Evolutionary conservation across 345 rosid species (phyloP), one percentile per base, ranked within the genome.

Genomic region (Psidium guajava): DNA sequence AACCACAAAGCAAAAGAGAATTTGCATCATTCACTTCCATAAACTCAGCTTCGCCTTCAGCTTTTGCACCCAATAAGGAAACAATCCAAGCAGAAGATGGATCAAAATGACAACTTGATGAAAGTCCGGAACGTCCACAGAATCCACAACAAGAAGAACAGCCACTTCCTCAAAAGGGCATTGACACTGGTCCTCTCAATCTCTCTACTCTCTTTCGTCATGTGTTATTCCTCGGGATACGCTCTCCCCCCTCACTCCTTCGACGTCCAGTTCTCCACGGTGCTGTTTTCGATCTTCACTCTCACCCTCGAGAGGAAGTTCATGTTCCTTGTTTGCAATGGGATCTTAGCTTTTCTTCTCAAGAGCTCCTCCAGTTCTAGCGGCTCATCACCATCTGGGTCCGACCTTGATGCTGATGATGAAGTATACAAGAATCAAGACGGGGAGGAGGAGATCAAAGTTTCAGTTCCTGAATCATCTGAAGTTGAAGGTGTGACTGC

Each of bases 291-390:
- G 11, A 83, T 84, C 82, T 61, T 93, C 27, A 85, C 89, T 7
- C 91, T 51, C 59, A 52, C 86, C 22, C 85, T 92, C 2, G 93
- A 92, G 83, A 88, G 92, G 56, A 94, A 92, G 84, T 94, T 88
- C 87, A 86, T 91, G 91, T 92, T 94, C 89, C 88, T 94, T 36
- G 54, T 92, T 5, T 94, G 91, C 83, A 92, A 92, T 82, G 95
- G 90, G 21, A 94, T 92, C 91, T 89, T 94, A 36, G 93, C 92
- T 77, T 61, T 92, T 85, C 92, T 92, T 47, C 91, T 89, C 51
- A 90, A 81, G 84, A 87, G 57, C 77, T 24, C 28, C 58, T 84
- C 85, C 5, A 28, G 69, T 69, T 87, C 85, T 50, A 21, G 13
- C 54, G 12, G 50, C 47, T 40, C 88, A 44, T 86, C 92, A 6